Evolutionary conservation across 2,329 filamentous ascomycete genomes (phyloP), one percentile per base, ranked within the genome.

Genomic region (Trichoderma hamatum): DNA sequence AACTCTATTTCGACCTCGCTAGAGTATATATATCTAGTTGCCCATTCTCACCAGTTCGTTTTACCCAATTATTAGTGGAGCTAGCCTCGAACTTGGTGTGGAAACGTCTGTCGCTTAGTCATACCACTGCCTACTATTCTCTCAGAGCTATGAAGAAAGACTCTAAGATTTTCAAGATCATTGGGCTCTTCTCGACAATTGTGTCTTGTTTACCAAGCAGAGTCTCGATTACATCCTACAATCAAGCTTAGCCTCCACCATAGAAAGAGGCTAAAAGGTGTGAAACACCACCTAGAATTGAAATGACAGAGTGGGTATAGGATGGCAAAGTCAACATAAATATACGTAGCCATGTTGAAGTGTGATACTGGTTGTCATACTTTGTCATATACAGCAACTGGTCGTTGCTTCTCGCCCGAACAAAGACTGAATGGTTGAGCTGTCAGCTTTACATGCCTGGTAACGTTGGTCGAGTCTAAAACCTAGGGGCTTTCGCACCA

Each of bases 401-500:
- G 34, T 21, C 55, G 21, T 7, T 6, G 24, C 34, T 24, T 46
- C 24, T 30, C 16, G 0, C 5, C 19, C 24, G 26, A 3, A 26
- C n/a, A 13, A 13, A 24, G 26, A 32, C 11, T 19, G 19, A 34
- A 16, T 5, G 21, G 26, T 19, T 9, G 28, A 30, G 14, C 24
- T 26, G 62, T 56, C 51, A 56, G 62, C 51, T 55, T 56, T 21
- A 56, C 21, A 65, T 55, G 11, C 61, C 39, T 26, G 13, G 26
- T 24, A 56, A 65, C 26, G 51, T 19, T 56, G 19, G 52, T 28
- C 49, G 54, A 51, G 11, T 5, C 9, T 36, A 11, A 36, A 24
- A 19, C 6, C 5, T 21, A 49, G 46, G n/a, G 51, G 10, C 16
- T 54, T 39, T 32, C 34, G 32, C 36, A 39, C 26, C 13, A 66